phyloP scores from a whole-genome alignment of 805 yeast species.

The Ogataea polymorpha region DNA sequence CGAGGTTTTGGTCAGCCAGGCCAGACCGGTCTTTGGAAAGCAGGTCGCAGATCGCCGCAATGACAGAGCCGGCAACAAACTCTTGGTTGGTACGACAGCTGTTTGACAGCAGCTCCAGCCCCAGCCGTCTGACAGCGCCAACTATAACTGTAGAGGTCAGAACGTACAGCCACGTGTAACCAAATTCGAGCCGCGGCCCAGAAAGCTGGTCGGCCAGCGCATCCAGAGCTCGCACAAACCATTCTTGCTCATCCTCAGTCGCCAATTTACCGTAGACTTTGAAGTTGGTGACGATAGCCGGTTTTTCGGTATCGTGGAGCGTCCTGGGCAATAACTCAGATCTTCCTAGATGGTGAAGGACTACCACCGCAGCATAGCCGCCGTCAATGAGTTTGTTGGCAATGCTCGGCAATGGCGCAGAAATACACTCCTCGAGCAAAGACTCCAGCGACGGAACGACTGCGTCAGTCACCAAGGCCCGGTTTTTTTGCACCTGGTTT shows the following conservation, averaged over 20 bases:
- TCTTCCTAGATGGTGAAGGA: constrained; percentile 22
- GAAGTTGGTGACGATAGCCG: constrained; percentile 46
- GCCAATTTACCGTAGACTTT: constrained; percentile 51
- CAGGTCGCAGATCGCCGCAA: constrained; percentile 39
- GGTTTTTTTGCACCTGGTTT: constrained; percentile 14
- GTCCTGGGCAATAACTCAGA: constrained; percentile 34
- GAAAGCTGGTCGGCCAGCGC: constrained; percentile 27
- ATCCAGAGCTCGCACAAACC: constrained; percentile 50
- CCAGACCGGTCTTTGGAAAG: constrained; percentile 14
- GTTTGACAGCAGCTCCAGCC: constrained; percentile 32
- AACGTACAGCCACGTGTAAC: constrained; percentile 48
- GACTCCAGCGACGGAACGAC: constrained; percentile 27
- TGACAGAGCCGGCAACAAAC: constrained; percentile 42
- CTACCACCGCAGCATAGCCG: constrained; percentile 46
- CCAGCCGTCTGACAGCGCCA: constrained; percentile 34
- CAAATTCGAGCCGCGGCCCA: constrained; percentile 29
- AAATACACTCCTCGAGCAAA: constrained; percentile 42
- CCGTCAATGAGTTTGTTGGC: constrained; percentile 50
- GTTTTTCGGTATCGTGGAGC: constrained; percentile 38
- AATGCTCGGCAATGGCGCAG: constrained; percentile 52
- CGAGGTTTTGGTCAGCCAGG: constrained; percentile 23
- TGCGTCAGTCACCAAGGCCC: constrained; percentile 16
- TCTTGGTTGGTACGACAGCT: constrained; percentile 37
- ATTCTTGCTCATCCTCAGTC: constrained; percentile 42
- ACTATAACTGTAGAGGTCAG: constrained; percentile 40